phyloP scores from a whole-genome alignment of 2,329 filamentous ascomycete species.

The Amphichorda felina region DNA sequence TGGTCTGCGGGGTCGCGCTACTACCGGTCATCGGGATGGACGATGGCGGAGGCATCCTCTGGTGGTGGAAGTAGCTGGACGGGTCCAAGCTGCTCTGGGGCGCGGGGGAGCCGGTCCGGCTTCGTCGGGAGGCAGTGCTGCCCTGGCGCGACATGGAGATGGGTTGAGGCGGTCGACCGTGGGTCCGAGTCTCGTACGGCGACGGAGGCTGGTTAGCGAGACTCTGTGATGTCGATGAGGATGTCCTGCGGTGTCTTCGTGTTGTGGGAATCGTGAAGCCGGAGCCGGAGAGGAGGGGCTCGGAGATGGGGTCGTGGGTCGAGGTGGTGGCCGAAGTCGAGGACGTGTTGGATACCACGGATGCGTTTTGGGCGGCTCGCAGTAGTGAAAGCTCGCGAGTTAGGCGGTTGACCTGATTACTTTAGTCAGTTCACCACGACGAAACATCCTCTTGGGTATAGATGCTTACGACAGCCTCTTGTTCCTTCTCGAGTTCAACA shows the following conservation, averaged over 20 bases:
- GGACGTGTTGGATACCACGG: conserved; percentile 53
- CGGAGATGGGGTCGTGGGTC: conserved; percentile 32
- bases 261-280: conserved; percentile 44
- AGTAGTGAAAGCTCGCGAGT: conserved; percentile 79
- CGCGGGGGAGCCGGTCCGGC: conserved; percentile 36
- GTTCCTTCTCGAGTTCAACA: conserved; percentile 83
- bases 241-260: conserved; percentile 45
- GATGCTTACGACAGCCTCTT: conserved; percentile 74
- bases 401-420: conserved; percentile 70
- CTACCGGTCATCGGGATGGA: conserved; percentile 15
- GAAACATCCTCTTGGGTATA: neutral
- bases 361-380: conserved; percentile 58
- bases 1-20: neutral
- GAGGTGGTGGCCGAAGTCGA: conserved; percentile 45
- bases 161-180: conserved; percentile 31
- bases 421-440: neutral
- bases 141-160: conserved; percentile 39
- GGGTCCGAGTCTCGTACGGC: conserved; percentile 25
- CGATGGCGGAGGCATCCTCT: conserved; percentile 24
- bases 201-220: conserved; percentile 23
- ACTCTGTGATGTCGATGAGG: conserved; percentile 40
- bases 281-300: conserved; percentile 42
- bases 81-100: conserved; percentile 29
- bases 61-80: conserved; percentile 34
- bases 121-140: conserved; percentile 41